Evolutionary conservation across 805 yeast species (phyloP).

Genomic region (Saccharomyces eubayanus): DNA sequence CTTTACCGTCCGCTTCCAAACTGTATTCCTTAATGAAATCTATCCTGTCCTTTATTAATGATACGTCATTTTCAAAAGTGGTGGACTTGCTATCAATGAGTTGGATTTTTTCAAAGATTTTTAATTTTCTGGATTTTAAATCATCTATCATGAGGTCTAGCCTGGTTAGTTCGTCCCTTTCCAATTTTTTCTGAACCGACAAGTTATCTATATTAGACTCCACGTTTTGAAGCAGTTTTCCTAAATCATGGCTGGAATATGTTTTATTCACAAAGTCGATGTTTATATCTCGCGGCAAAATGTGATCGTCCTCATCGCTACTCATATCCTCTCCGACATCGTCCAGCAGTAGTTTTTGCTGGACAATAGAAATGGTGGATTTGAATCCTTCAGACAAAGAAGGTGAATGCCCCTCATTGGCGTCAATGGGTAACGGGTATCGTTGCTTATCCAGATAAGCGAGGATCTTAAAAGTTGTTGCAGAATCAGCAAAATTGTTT

Average conservation of each 20-base stretch:
- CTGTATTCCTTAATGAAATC: conserved; percentile 34
- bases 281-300: not conserved
- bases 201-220: conserved; percentile 31
- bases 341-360: not conserved
- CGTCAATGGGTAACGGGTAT: conserved; percentile 36
- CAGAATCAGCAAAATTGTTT: conserved; percentile 31
- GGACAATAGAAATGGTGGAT: conserved; percentile 45
- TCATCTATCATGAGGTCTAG: conserved; percentile 45
- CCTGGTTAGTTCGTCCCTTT: conserved; percentile 49
- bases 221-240: not conserved
- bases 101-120: conserved; percentile 45
- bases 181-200: conserved; percentile 49
- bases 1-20: conserved; percentile 10
- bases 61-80: conserved; percentile 38
- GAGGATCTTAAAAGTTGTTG: conserved; percentile 40
- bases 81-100: conserved; percentile 47
- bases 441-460: conserved; percentile 36
- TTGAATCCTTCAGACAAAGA: conserved; percentile 64
- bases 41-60: conserved; percentile 35
- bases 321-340: not conserved
- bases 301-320: not conserved
- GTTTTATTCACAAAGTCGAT: not conserved
- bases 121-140: conserved; percentile 38
- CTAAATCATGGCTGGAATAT: not conserved
- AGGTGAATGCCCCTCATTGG: conserved; percentile 38